Evolutionary conservation across 129 eudicot species (phyloP).

Genomic region (Tagetes erecta): DNA sequence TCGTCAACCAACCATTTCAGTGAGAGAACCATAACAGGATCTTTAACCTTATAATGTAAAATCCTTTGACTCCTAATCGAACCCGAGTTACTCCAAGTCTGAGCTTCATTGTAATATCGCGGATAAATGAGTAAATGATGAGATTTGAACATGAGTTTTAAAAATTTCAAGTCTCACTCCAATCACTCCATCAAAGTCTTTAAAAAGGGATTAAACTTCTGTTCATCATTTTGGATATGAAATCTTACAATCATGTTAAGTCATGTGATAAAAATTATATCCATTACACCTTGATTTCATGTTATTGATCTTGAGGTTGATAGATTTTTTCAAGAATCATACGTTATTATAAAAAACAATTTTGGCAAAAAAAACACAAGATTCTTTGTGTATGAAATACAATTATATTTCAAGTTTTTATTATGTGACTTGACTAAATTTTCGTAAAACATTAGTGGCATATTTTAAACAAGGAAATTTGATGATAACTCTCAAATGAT

Average conservation of each 20-base stretch:
- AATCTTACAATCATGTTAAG: conserved; percentile 15
- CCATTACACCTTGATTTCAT: not conserved
- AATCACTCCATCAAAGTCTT: no score
- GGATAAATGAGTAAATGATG: no score
- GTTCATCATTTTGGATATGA: not conserved
- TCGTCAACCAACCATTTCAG: no score
- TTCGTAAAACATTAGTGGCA: not conserved
- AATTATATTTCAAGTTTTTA: conserved; percentile 11
- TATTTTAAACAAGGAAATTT: not conserved
- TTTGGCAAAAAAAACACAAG: conserved; percentile 20
- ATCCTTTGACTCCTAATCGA: no score
- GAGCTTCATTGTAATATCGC: no score
- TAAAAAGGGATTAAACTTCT: not conserved
- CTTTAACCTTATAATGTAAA: no score
- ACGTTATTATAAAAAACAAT: not conserved
- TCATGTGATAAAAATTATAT: not conserved
- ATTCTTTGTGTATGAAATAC: conserved; percentile 16
- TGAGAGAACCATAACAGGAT: no score
- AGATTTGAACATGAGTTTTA: no score
- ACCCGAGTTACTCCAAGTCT: no score
- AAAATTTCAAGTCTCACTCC: no score
- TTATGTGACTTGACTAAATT: conserved; percentile 12
- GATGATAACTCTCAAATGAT: not conserved
- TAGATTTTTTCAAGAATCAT: not conserved
- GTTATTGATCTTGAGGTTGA: conserved; percentile 2